Evolutionary conservation across 2,329 filamentous ascomycete species (phyloP).

Genomic region (Aspergillus tanneri): DNA sequence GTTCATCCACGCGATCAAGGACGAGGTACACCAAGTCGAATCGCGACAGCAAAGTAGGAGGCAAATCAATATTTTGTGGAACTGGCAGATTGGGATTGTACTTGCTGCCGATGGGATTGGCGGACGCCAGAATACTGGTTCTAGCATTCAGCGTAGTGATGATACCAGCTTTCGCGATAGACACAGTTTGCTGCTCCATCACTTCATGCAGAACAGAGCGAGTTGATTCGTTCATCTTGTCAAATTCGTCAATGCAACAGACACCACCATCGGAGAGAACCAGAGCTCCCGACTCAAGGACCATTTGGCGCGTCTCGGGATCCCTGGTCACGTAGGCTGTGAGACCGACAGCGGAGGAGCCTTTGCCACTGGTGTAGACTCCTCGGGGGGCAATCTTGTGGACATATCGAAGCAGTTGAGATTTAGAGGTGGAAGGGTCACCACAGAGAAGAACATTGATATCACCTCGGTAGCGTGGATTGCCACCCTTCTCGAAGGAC

Average conservation of each 20-base stretch:
- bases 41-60: conserved; percentile 88
- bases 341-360: conserved; percentile 72
- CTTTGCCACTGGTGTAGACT: conserved; percentile 74
- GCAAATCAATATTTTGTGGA: conserved; percentile 96
- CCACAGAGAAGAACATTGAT: conserved; percentile 97
- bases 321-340: conserved; percentile 76
- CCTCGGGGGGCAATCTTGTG: conserved; percentile 95
- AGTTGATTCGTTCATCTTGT: conserved; percentile 76
- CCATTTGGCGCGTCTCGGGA: conserved; percentile 69
- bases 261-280: conserved; percentile 73
- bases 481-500: conserved; percentile 92
- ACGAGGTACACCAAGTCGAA: conserved; percentile 98
- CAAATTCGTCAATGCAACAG: conserved; percentile 77
- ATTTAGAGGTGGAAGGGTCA: conserved; percentile 95
- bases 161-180: conserved; percentile 74
- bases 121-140: conserved; percentile 92
- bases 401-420: conserved; percentile 88
- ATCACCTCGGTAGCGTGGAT: conserved; percentile 91
- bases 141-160: conserved; percentile 89
- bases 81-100: conserved; percentile 96
- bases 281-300: conserved; percentile 71
- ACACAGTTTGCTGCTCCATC: conserved; percentile 78
- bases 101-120: conserved; percentile 95
- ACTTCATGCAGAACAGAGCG: conserved; percentile 75
- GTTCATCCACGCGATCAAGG: conserved; percentile 89